Evolutionary conservation across 2,329 filamentous ascomycete species (phyloP), one percentile per base, ranked within the genome.

Genomic region (Exophiala calicioides): DNA sequence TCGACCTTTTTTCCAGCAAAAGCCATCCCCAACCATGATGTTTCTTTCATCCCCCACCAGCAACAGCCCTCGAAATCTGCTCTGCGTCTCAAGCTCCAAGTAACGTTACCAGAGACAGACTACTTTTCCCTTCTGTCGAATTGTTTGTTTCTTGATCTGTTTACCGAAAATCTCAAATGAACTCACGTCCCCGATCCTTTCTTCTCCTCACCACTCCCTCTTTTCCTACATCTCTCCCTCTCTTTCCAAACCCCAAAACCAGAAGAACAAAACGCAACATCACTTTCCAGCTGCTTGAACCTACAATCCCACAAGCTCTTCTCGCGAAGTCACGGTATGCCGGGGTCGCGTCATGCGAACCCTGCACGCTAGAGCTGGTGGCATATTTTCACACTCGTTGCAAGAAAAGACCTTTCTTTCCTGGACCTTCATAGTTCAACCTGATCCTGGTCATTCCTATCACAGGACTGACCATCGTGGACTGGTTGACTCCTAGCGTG

Each of bases 221-320:
- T 18, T 18, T 33, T 18, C 24, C 12, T 7, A 12, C 24, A 27
- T 27, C 12, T 27, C 24, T 12, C 24, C 7, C 24, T n/a, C 30
- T 23, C 18, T n/a, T 12, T n/a, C n/a, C 7, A 6, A 36, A 23
- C 3, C 18, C n/a, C 39, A 20, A 29, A 12, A 16, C 5, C 21
- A 26, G 16, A 33, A 16, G 51, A 36, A 55, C 56, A 58, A 58
- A 16, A 53, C 40, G 56, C 56, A 58, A 58, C 54, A 44, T 41
- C 52, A 57, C 54, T 58, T 57, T 57, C 52, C 56, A 54, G 54
- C 56, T 58, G 54, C 56, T 58, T 58, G 54, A n/a, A n/a, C n/a
- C 16, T n/a, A 19, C 37, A 29, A 31, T 47, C 32, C 49, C 37
- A 56, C 56, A 58, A 56, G 56, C 53, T 58, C 56, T 55, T 56